A percentile compares a stretch with the other conserved stretches of the same genome.
Conservation (phyloP, 306 rosid species). For the Ochetophila trinervis region DNA sequence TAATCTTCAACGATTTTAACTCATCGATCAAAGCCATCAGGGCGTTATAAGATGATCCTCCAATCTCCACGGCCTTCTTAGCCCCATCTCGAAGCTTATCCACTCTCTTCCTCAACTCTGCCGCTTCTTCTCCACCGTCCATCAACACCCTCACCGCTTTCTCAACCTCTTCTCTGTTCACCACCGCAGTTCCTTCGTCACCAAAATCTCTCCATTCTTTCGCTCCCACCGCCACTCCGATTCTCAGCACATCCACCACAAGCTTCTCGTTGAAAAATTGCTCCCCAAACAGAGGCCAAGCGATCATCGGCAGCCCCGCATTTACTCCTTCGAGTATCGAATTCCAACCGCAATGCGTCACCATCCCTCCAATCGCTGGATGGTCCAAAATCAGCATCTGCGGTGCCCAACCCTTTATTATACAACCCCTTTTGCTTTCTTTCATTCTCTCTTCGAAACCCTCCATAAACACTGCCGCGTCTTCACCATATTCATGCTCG, state of each 20-base stretch:
- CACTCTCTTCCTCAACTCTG: not conserved
- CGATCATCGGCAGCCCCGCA: too few relatives aligned
- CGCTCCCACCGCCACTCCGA: not conserved
- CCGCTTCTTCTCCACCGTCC: not conserved
- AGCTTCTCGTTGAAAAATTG: too few relatives aligned
- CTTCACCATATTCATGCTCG: not conserved
- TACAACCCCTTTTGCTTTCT: not conserved
- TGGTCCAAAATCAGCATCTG: not conserved
- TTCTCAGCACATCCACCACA: not conserved
- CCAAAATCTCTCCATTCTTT: not conserved
- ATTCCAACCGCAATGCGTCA: too few relatives aligned
- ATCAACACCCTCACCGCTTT: not conserved
- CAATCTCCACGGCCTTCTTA: conserved; percentile 28
- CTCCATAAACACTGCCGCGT: not conserved
- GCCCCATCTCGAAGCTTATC: not conserved
- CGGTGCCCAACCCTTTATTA: conserved; percentile 2
- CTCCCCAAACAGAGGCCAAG: too few relatives aligned
- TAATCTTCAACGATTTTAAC: conserved; percentile 1
- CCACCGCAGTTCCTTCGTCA: not conserved
- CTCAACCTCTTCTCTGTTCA: not conserved
- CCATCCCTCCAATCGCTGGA: too few relatives aligned
- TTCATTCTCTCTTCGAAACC: not conserved
- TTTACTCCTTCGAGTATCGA: too few relatives aligned
- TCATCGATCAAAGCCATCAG: conserved; percentile 35
- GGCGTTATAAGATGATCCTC: conserved; percentile 39